These are phyloP conservation scores for Ilex paraguariensis DNA, from an alignment of 305 asterid species.

Conservation along the genomic window DNA sequence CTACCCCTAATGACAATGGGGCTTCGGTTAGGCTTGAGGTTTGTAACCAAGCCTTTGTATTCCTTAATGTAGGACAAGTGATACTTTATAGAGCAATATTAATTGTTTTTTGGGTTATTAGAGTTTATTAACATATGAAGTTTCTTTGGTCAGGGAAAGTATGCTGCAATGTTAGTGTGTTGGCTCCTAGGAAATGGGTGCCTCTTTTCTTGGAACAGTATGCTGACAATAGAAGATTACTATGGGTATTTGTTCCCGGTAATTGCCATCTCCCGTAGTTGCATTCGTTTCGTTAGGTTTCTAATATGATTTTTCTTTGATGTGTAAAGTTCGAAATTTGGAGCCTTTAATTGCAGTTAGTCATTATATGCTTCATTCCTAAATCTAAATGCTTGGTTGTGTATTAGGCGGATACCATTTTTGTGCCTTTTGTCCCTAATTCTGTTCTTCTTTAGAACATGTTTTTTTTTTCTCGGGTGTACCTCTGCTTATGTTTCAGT, in stretches of 20 bases:
- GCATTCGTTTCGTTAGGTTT: neutral
- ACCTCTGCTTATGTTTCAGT: no score
- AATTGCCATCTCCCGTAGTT: neutral
- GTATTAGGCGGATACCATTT: neutral
- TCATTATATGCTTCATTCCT: neutral
- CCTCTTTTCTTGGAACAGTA: constrained; percentile 40
- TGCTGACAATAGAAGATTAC: constrained; percentile 41
- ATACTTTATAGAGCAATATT: neutral
- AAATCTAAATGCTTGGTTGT: neutral
- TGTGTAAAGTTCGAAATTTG: neutral
- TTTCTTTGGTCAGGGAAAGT: constrained; percentile 13
- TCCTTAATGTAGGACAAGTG: neutral
- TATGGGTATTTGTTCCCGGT: constrained; percentile 33
- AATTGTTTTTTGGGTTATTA: neutral
- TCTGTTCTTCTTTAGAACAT: no score
- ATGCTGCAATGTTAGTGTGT: constrained; percentile 23
- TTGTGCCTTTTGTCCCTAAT: no score
- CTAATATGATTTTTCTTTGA: neutral
- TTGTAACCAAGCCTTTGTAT: neutral
- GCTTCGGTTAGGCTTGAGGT: constrained; percentile 12
- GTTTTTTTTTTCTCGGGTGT: no score
- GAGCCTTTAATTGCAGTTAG: neutral
- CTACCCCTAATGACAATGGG: neutral
- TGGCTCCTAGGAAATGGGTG: constrained; percentile 43
- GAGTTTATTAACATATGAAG: neutral